Conservation (phyloP, 441 rosid genomes). For the Corymbia citriodora region DNA sequence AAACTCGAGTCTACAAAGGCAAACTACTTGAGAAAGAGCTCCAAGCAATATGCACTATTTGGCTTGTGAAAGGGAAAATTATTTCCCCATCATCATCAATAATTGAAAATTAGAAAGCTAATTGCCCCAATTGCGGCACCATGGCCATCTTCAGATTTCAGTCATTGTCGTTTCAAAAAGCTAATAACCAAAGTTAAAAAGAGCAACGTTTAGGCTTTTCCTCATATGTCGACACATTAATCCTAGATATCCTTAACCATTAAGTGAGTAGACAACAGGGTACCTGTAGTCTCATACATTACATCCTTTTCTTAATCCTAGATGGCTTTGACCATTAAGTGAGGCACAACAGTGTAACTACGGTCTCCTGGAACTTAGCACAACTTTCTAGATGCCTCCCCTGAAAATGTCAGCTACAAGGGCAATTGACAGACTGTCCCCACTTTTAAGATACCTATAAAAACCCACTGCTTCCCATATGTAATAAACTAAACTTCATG, state of each 20-base stretch:
- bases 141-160: not conserved
- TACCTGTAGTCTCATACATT: not conserved
- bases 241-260: not conserved
- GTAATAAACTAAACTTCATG: not conserved
- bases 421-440: not conserved
- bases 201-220: not conserved
- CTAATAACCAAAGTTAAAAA: not conserved
- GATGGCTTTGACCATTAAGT: not conserved
- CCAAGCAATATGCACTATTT: not conserved
- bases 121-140: not conserved
- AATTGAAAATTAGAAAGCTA: not conserved
- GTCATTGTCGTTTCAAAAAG: not conserved
- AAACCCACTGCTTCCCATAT: not conserved
- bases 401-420: not conserved
- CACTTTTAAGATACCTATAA: not conserved
- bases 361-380: not conserved
- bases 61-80: not conserved
- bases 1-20: not conserved
- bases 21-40: not conserved
- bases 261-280: not conserved
- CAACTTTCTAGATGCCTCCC: not conserved
- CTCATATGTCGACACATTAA: not conserved
- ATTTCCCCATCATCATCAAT: not conserved
- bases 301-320: not conserved
- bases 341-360: not conserved